phyloP scores from a whole-genome alignment of 352 stramenopile species.

The Phytophthora foliorum region DNA sequence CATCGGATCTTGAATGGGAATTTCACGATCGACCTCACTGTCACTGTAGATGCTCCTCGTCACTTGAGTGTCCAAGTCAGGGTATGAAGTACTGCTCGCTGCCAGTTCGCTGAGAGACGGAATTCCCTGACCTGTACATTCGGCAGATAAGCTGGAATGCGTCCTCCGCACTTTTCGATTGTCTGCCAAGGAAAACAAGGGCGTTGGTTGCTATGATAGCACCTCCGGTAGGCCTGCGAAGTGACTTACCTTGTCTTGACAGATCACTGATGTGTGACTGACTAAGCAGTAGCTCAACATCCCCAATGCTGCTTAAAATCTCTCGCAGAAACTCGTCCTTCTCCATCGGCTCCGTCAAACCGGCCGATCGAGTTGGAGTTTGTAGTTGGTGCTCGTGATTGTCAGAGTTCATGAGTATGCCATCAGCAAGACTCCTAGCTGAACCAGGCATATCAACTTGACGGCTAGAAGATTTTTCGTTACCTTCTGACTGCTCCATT shows the following conservation, averaged over 20 bases:
- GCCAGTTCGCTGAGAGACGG: conserved; percentile 27
- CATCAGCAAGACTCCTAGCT: no score
- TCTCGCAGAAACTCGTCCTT: conserved; percentile 64
- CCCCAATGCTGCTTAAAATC: conserved; percentile 68
- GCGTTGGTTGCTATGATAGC: neutral
- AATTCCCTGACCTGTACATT: neutral
- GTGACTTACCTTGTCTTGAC: conserved; percentile 11
- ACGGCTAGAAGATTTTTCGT: neutral
- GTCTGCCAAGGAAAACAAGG: neutral
- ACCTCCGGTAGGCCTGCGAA: neutral
- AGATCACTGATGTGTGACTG: conserved; percentile 32
- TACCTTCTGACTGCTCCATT: neutral
- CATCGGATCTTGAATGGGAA: conserved; percentile 57
- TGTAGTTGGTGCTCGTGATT: neutral
- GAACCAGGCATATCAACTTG: neutral
- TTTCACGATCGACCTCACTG: conserved; percentile 9
- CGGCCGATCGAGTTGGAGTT: neutral
- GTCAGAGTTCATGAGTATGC: neutral
- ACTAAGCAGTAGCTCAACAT: conserved; percentile 65
- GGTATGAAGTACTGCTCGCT: conserved; percentile 14
- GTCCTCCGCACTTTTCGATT: conserved; percentile 2
- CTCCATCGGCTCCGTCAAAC: conserved; percentile 28
- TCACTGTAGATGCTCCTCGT: neutral
- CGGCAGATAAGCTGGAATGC: neutral
- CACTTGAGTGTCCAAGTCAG: neutral